Evolutionary conservation across 2,329 filamentous ascomycete genomes (phyloP).

Genomic region (Ophiocordyceps australis): DNA sequence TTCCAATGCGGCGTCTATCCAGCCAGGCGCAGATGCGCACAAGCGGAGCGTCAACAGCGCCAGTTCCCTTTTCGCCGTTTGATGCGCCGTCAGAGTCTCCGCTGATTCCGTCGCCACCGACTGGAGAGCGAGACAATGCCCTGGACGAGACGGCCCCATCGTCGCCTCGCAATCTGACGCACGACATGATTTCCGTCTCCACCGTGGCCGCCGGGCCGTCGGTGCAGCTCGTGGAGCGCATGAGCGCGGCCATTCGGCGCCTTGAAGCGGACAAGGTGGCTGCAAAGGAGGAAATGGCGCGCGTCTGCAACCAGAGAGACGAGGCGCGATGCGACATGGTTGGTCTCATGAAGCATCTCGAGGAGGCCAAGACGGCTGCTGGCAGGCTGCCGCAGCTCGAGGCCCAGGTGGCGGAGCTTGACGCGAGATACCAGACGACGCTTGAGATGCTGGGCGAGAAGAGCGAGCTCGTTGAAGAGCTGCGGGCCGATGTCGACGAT

Average conservation of each 20-base stretch:
- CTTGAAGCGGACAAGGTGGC: constrained; percentile 85
- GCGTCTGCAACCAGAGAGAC: constrained; percentile 73
- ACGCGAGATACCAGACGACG: constrained; percentile 71
- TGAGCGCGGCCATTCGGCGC: constrained; percentile 82
- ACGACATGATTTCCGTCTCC: constrained; percentile 77
- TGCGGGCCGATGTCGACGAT: constrained; percentile 75
- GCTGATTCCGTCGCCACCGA: constrained; percentile 16
- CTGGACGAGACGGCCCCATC: constrained; percentile 25
- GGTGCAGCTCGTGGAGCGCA: constrained; percentile 87
- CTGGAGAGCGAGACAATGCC: constrained; percentile 31
- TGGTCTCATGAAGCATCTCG: constrained; percentile 68
- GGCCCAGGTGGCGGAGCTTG: constrained; percentile 46
- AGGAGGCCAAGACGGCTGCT: constrained; percentile 45
- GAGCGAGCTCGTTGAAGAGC: constrained; percentile 84
- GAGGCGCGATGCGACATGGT: constrained; percentile 89
- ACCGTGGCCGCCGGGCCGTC: constrained; percentile 82
- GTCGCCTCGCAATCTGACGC: constrained; percentile 51
- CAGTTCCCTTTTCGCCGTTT: constrained; percentile 28
- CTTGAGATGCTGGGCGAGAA: constrained; percentile 93
- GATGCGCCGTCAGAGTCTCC: constrained; percentile 17
- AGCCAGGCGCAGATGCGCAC: constrained; percentile 22
- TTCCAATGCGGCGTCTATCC: constrained; percentile 26
- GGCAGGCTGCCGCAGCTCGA: constrained; percentile 47
- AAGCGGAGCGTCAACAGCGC: constrained; percentile 17
- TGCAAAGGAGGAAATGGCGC: constrained; percentile 66